Evolutionary conservation across 2,329 filamentous ascomycete species (phyloP).

Genomic region (Fusarium lyarnte): DNA sequence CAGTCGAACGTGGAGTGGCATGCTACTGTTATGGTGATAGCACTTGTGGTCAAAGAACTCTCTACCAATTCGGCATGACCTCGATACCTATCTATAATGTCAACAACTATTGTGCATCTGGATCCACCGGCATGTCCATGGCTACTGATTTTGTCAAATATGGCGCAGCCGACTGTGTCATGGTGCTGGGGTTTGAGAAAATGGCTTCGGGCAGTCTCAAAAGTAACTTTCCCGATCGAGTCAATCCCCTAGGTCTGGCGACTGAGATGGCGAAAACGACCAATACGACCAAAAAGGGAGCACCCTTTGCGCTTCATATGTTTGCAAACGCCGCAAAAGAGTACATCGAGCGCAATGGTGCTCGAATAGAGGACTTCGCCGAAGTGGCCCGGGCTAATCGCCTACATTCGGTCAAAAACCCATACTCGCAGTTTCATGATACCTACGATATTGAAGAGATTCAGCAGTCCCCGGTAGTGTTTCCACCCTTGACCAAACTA

Average conservation of each 20-base stretch:
- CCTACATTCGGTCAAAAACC: slow-evolving; percentile 87
- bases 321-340: slow-evolving; percentile 94
- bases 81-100: slow-evolving; percentile 97
- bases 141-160: slow-evolving; percentile 80
- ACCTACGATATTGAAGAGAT: slow-evolving; percentile 90
- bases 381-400: slow-evolving; percentile 96
- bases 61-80: slow-evolving; percentile 99
- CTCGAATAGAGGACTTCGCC: slow-evolving; percentile 85
- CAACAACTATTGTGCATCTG: slow-evolving; percentile 98
- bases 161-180: slow-evolving; percentile 85
- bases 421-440: slow-evolving; percentile 96
- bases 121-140: slow-evolving; percentile 87
- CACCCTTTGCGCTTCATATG: slow-evolving; percentile 84
- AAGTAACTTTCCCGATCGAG: slow-evolving; percentile 84
- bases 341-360: slow-evolving; percentile 94
- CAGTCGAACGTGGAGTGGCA: slow-evolving; percentile 93
- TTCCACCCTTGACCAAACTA: slow-evolving; percentile 92
- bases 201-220: slow-evolving; percentile 93
- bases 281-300: slow-evolving; percentile 69
- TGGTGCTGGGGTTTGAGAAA: slow-evolving; percentile 97
- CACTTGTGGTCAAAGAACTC: slow-evolving; percentile 93
- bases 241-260: slow-evolving; percentile 74
- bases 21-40: slow-evolving; percentile 98
- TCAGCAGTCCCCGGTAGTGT: slow-evolving; percentile 77
- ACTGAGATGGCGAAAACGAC: too few relatives aligned